A percentile compares a stretch with the other conserved stretches of the same genome.
Evolutionary conservation across 129 eudicot species (phyloP).

Genomic region (Lonicera japonica): DNA sequence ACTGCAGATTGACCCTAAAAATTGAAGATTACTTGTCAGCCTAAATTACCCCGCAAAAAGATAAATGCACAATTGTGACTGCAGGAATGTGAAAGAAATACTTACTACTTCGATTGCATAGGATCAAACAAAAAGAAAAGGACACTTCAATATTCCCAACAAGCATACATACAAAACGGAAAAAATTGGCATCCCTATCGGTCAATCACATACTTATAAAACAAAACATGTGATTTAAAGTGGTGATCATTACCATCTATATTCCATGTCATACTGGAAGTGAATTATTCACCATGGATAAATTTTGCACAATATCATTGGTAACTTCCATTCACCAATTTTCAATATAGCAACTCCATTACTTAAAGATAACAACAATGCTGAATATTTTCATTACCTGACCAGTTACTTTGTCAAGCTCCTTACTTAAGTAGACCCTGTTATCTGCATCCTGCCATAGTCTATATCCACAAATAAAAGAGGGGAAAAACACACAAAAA

Average conservation of each 20-base stretch:
- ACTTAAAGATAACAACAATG: background rate
- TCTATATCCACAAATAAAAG: constrained; percentile 22
- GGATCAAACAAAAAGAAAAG: too few relatives aligned
- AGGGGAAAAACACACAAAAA: background rate
- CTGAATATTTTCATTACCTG: constrained; percentile 39
- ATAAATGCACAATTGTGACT: background rate
- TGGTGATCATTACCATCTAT: too few relatives aligned
- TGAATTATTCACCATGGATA: too few relatives aligned
- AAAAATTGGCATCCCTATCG: too few relatives aligned
- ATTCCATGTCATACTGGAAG: too few relatives aligned
- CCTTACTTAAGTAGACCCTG: constrained; percentile 68
- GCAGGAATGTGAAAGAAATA: background rate
- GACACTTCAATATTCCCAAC: too few relatives aligned
- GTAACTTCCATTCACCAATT: too few relatives aligned
- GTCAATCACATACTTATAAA: too few relatives aligned
- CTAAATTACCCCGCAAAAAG: constrained; percentile 5
- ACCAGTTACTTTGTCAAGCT: constrained; percentile 88
- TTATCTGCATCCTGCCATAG: constrained; percentile 92
- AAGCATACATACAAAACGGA: too few relatives aligned
- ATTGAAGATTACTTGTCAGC: constrained; percentile 11
- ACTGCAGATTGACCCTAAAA: constrained; percentile 70
- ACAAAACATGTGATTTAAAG: too few relatives aligned
- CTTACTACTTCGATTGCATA: background rate
- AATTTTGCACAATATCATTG: too few relatives aligned
- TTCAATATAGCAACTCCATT: background rate